Base-by-base conservation (phyloP, 1,139 yeast genomes). In the Eremothecium gossypii region DNA sequence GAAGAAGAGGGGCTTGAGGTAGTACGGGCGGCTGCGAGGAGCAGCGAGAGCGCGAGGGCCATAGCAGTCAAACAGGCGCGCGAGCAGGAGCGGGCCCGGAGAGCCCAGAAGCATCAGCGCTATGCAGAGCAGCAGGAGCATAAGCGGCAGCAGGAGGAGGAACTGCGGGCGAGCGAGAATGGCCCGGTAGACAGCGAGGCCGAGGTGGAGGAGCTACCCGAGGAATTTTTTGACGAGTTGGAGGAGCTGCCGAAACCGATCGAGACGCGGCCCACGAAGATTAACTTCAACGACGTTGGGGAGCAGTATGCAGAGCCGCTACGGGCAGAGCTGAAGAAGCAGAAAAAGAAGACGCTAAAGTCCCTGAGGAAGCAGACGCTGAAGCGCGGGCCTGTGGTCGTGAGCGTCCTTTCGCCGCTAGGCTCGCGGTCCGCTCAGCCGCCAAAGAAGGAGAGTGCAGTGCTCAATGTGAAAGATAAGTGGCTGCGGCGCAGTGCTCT, bases 401-500 rank as follows among this genome's bases (percentile, higher is more conserved):
- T 77, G 12, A 48, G 51, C 7, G 39, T 58, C 4, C 40, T 58
- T 32, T 40, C 54, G 6, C 36, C 52, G 8, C 30, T 45, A n/a
- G 31, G 39, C 14, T 40, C 38, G 9, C 23, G 42, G 9, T 49
- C 44, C 17, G 41, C 50, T 8, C 42, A 57, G 52, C 60, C 64
- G 4, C 82, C 81, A 8, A 64, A 64, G 36, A 70, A 72, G 35
- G 76, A 71, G 45, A 55, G 60, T 17, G 58, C 63, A 35, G 64
- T 71, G 9, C 57, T 72, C 41, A 65, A 61, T 38, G 63, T 70
- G 27, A 75, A 69, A 55, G 74, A 73, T 41, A 73, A 73, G 52
- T 79, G 85, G 85, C 63, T 79, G 49, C 72, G 70, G 50, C 71
- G 86, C 57, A 76, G 71, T 51, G 64, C 77, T 14, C 59, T 78